A percentile compares a stretch with the other conserved stretches of the same genome.
phyloP scores from a whole-genome alignment of 805 yeast genomes.

The Yamadazyma insecticola region DNA sequence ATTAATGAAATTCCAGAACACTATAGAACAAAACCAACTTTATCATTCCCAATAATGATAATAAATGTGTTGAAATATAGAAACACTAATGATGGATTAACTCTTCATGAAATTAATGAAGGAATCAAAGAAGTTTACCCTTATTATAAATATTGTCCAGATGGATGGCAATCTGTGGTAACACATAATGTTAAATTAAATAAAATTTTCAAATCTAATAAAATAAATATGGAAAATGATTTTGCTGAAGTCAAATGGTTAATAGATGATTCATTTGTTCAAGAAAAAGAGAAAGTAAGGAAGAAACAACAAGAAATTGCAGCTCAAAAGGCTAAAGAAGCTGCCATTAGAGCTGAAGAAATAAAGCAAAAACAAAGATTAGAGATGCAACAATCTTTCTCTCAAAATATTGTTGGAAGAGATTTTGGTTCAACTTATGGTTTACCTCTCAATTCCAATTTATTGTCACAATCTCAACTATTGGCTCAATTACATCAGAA shows the following conservation, averaged over 20 bases:
- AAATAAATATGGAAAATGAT: conserved; percentile 26
- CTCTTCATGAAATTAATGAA: conserved; percentile 64
- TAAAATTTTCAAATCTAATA: conserved; percentile 56
- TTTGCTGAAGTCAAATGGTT: conserved; percentile 87
- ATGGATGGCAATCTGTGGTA: conserved; percentile 96
- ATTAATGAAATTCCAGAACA: conserved; percentile 87
- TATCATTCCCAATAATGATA: conserved; percentile 76
- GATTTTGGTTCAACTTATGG: conserved; percentile 22
- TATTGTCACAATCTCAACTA: conserved; percentile 17
- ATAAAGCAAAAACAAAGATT: conserved; percentile 41
- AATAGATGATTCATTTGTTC: conserved; percentile 76
- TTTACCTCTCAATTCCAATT: conserved; percentile 13
- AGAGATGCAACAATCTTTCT: conserved; percentile 23
- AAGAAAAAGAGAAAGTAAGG: conserved; percentile 74
- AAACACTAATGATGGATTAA: conserved; percentile 66
- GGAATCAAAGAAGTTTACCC: conserved; percentile 87
- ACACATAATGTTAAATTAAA: conserved; percentile 85
- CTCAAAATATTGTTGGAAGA: conserved; percentile 21
- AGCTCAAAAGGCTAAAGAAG: conserved; percentile 54
- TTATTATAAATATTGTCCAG: conserved; percentile 88
- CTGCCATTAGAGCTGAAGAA: conserved; percentile 49
- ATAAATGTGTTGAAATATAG: conserved; percentile 70
- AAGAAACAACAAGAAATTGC: conserved; percentile 60
- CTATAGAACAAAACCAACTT: conserved; percentile 77
- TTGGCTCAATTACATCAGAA: conserved; percentile 17